A percentile compares a stretch with the other conserved stretches of the same genome.
phyloP scores from a whole-genome alignment of 1,284 basidiomycete species.

The Apiotrichum sp. region DNA sequence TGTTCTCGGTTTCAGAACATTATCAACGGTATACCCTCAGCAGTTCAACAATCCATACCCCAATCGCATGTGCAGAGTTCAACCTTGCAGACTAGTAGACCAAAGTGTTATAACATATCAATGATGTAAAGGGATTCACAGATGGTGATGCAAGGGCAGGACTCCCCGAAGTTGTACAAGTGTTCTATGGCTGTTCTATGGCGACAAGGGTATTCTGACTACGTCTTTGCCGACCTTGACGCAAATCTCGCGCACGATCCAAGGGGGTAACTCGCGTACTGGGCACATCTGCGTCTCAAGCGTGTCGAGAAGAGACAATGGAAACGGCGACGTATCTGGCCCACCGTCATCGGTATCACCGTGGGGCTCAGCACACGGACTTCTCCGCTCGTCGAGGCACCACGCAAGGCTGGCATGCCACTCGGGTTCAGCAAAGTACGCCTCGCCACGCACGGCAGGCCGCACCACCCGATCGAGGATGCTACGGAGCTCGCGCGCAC shows the following conservation, averaged over 20 bases:
- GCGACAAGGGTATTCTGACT: conserved; percentile 8
- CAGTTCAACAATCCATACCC: background rate
- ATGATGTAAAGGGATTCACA: background rate
- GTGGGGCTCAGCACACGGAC: no score
- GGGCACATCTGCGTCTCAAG: conserved; percentile 6
- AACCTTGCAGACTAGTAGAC: conserved; percentile 3
- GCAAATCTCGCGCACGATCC: conserved; percentile 26
- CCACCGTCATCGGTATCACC: background rate
- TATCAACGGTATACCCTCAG: background rate
- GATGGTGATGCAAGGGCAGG: no score
- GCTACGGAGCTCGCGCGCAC: conserved; percentile 23
- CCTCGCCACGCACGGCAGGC: conserved; percentile 24
- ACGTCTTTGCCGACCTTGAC: conserved; percentile 36
- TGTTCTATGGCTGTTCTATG: no score
- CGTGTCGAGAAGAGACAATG: background rate
- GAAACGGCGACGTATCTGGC: background rate
- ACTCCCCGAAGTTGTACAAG: no score
- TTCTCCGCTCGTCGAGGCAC: conserved; percentile 17
- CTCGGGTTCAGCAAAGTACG: conserved; percentile 39
- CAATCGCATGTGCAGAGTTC: conserved; percentile 1
- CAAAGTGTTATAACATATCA: conserved; percentile 1
- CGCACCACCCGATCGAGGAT: conserved; percentile 30
- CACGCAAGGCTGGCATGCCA: conserved; percentile 46
- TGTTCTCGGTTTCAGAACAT: no score
- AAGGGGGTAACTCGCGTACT: conserved; percentile 15